These are phyloP conservation scores for Catunica adiposa DNA, from an alignment of 2,329 filamentous ascomycete genomes.

Conservation along the genomic window DNA sequence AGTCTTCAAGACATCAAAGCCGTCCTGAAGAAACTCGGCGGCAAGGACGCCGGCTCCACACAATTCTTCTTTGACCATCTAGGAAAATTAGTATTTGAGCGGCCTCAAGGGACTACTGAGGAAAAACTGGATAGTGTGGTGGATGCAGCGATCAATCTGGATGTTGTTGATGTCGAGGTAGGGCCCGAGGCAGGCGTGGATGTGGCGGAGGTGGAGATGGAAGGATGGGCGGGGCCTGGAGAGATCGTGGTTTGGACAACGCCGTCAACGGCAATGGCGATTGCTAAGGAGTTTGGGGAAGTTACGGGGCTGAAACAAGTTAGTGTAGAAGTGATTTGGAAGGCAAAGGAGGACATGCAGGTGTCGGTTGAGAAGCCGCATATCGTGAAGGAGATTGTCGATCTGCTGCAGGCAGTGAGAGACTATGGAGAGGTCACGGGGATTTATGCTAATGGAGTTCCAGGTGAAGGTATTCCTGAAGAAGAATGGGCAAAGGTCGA, in stretches of 20 bases:
- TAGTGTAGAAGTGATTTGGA: conserved; percentile 61
- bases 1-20: conserved; percentile 56
- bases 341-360: conserved; percentile 57
- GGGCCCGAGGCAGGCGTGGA: neutral
- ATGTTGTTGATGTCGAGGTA: conserved; percentile 14
- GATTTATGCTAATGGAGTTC: conserved; percentile 50
- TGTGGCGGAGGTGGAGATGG: neutral
- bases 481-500: conserved; percentile 32
- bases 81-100: conserved; percentile 56
- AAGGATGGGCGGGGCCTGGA: conserved; percentile 1
- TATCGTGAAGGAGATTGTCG: conserved; percentile 35
- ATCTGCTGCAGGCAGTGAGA: conserved; percentile 39
- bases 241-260: conserved; percentile 15
- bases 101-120: neutral
- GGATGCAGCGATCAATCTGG: conserved; percentile 8
- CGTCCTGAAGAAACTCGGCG: conserved; percentile 55
- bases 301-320: conserved; percentile 44
- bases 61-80: conserved; percentile 73
- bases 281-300: conserved; percentile 15
- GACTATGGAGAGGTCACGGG: conserved; percentile 55
- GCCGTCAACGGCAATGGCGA: conserved; percentile 8
- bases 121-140: conserved; percentile 12
- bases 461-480: conserved; percentile 27
- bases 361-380: conserved; percentile 40
- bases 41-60: conserved; percentile 48